phyloP scores from a whole-genome alignment of 2,329 filamentous ascomycete genomes.

The Pseudogymnoascus sp. region DNA sequence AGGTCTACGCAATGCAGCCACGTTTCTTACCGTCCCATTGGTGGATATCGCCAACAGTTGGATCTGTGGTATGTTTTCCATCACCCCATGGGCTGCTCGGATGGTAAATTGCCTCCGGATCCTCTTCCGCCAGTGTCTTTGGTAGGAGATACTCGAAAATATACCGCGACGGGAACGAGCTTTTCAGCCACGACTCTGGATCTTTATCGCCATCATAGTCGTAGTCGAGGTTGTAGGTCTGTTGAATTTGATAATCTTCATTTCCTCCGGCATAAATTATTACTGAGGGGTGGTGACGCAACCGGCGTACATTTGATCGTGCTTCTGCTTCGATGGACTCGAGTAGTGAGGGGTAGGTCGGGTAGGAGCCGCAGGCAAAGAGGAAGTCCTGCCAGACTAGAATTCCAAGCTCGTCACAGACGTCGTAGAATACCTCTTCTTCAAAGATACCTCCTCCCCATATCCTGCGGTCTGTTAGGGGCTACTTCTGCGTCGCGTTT shows the following conservation, averaged over 20 bases:
- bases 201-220: slow-evolving; percentile 21
- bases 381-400: slow-evolving; percentile 88
- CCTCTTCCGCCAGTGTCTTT: slow-evolving; percentile 60
- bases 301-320: slow-evolving; percentile 57
- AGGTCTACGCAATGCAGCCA: not conserved
- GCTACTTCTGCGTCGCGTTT: not conserved
- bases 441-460: slow-evolving; percentile 79
- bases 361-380: slow-evolving; percentile 76
- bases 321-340: slow-evolving; percentile 54
- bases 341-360: slow-evolving; percentile 53
- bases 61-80: slow-evolving; percentile 54
- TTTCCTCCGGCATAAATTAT: slow-evolving; percentile 75
- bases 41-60: slow-evolving; percentile 46
- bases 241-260: slow-evolving; percentile 62
- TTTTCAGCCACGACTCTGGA: slow-evolving; percentile 21
- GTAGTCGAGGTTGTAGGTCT: slow-evolving; percentile 24
- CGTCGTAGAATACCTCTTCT: slow-evolving; percentile 63
- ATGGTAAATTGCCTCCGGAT: slow-evolving; percentile 68
- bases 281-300: slow-evolving; percentile 74
- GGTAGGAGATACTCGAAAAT: slow-evolving; percentile 57
- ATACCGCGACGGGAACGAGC: slow-evolving; percentile 23
- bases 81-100: slow-evolving; percentile 76
- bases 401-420: slow-evolving; percentile 70
- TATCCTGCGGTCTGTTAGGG: no score
- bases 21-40: slow-evolving; percentile 42